Conservation (phyloP, 179 eudicot genomes). For the Beta macrorhiza region DNA sequence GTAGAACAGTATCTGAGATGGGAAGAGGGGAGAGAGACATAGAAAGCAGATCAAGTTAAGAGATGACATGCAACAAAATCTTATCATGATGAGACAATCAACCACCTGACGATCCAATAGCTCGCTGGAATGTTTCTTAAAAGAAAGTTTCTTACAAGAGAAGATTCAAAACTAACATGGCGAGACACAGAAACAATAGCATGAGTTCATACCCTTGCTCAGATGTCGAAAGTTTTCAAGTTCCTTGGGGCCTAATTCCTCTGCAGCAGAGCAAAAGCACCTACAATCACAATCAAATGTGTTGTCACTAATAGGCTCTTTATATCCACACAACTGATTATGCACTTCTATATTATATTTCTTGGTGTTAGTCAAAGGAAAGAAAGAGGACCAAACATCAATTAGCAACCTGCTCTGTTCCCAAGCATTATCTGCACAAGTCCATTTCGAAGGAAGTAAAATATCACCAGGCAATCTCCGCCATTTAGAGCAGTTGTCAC, state of each 20-base stretch:
- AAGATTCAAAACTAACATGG: not conserved
- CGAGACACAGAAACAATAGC: not conserved
- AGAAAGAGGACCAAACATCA: not conserved
- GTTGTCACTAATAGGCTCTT: not conserved
- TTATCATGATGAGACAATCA: not conserved
- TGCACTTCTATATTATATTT: not conserved
- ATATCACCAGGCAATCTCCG: conserved; percentile 45
- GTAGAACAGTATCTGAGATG: not conserved
- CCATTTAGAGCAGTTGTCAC: conserved; percentile 51
- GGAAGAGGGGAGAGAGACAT: not conserved
- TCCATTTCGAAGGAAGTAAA: conserved; percentile 54
- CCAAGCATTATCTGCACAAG: conserved; percentile 47
- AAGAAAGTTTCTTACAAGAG: not conserved
- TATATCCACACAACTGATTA: not conserved
- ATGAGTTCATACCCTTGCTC: conserved; percentile 51
- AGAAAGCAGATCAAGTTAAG: not conserved
- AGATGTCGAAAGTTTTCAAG: conserved; percentile 40
- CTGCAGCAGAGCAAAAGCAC: conserved; percentile 50
- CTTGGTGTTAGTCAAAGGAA: not conserved
- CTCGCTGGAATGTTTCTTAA: not conserved
- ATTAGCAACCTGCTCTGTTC: conserved; percentile 42
- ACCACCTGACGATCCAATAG: not conserved
- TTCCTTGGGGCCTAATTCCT: conserved; percentile 43
- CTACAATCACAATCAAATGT: conserved; percentile 29
- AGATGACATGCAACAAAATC: not conserved